Percentiles rank a stretch among this genome's conserved stretches.
These are phyloP conservation scores for Tillandsia fasciculata DNA, from an alignment of 176 grass and related monocot species.

Conservation along the genomic window DNA sequence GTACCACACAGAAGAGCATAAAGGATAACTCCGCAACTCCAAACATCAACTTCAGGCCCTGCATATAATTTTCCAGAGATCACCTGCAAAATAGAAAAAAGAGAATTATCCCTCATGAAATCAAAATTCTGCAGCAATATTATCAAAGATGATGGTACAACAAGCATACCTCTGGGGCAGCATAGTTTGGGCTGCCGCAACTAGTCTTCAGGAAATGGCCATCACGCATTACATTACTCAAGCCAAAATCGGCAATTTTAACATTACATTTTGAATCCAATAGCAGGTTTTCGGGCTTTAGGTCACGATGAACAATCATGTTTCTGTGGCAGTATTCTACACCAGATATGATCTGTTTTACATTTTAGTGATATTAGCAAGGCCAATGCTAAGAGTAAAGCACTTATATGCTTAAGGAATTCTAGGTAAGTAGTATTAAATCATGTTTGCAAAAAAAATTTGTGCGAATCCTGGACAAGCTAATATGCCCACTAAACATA, in stretches of 20 bases:
- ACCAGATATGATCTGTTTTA: slow-evolving; percentile 84
- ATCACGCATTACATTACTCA: slow-evolving; percentile 97
- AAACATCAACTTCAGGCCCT: slow-evolving; percentile 96
- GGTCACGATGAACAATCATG: slow-evolving; percentile 97
- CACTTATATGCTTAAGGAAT: neutral
- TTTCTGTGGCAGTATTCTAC: slow-evolving; percentile 98
- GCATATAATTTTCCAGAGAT: slow-evolving; percentile 92
- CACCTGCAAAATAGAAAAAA: slow-evolving; percentile 40
- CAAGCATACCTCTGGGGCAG: slow-evolving; percentile 75
- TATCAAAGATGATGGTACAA: slow-evolving; percentile 3
- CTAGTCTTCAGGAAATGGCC: slow-evolving; percentile 98
- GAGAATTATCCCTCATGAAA: neutral
- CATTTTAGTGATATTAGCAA: too few relatives aligned
- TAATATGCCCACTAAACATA: neutral
- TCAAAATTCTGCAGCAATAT: neutral
- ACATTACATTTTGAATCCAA: slow-evolving; percentile 94
- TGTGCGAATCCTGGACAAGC: neutral
- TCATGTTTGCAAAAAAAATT: neutral
- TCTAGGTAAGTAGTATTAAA: neutral
- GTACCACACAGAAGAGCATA: slow-evolving; percentile 98
- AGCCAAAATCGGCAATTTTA: slow-evolving; percentile 94
- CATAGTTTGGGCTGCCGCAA: slow-evolving; percentile 97
- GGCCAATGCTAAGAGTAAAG: neutral
- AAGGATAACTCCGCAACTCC: slow-evolving; percentile 96
- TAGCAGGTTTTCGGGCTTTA: slow-evolving; percentile 90